Conservation (phyloP, 441 rosid genomes). For the Corymbia calophylla region DNA sequence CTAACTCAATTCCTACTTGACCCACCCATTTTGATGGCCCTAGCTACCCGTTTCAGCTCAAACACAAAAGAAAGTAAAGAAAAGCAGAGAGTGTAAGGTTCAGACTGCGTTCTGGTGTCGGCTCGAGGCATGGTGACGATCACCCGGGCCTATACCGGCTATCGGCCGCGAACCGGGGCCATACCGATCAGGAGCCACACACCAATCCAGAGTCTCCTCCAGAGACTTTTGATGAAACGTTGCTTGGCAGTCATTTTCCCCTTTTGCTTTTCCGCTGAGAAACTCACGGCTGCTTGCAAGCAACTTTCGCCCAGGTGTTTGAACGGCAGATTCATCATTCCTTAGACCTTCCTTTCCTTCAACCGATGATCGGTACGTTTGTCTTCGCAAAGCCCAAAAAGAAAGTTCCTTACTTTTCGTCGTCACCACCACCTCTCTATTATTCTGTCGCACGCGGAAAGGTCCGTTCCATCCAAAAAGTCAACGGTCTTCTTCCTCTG, state of each 20-base stretch:
- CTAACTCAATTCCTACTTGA: too few species aligned
- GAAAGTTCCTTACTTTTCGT: neutral
- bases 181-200: neutral
- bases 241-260: neutral
- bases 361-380: neutral
- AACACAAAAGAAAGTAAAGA: too few species aligned
- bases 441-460: neutral
- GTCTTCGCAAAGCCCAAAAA: neutral
- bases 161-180: neutral
- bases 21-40: too few species aligned
- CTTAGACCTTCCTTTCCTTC: neutral
- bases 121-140: neutral
- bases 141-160: neutral
- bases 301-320: neutral
- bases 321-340: neutral
- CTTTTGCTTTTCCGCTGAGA: neutral
- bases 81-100: neutral
- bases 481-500: neutral
- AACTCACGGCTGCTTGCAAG: neutral
- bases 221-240: neutral
- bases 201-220: neutral
- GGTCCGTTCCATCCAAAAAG: neutral
- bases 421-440: neutral
- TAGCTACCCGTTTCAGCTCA: neutral
- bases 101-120: neutral